phyloP scores from a whole-genome alignment of 2,329 filamentous ascomycete genomes.

The Aspergillus sp. region DNA sequence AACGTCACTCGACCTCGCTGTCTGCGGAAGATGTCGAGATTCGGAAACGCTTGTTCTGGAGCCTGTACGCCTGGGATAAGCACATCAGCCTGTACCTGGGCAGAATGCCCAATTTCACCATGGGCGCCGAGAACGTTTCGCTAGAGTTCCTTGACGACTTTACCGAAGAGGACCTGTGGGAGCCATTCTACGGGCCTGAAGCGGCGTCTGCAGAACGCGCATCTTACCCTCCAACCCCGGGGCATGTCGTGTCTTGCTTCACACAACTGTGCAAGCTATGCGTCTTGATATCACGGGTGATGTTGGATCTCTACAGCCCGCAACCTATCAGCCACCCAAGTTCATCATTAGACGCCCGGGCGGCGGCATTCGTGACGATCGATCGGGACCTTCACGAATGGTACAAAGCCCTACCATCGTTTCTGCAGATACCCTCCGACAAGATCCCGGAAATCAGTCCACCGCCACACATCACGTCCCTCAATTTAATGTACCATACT shows the following conservation, averaged over 20 bases:
- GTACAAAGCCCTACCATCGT: constrained; percentile 38
- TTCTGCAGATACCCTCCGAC: constrained; percentile 38
- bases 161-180: constrained; percentile 24
- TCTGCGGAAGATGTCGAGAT: constrained; percentile 29
- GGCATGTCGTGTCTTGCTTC: constrained; percentile 28
- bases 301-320: background rate
- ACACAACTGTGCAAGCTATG: constrained; percentile 31
- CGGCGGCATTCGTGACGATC: no score
- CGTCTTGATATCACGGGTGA: background rate
- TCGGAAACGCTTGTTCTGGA: constrained; percentile 29
- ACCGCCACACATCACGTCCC: constrained; percentile 22
- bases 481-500: constrained; percentile 49
- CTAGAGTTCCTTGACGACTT: constrained; percentile 23
- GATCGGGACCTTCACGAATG: background rate
- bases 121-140: constrained; percentile 16
- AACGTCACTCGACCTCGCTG: constrained; percentile 18
- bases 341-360: no score
- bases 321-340: background rate
- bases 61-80: constrained; percentile 31
- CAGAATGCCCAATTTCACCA: constrained; percentile 24
- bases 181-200: constrained; percentile 26
- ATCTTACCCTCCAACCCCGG: constrained; percentile 15
- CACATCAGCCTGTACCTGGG: constrained; percentile 28
- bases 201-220: constrained; percentile 9
- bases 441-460: constrained; percentile 15